Base-by-base conservation (phyloP, 805 yeast species). In the Saccharomycopsis schoenii region DNA sequence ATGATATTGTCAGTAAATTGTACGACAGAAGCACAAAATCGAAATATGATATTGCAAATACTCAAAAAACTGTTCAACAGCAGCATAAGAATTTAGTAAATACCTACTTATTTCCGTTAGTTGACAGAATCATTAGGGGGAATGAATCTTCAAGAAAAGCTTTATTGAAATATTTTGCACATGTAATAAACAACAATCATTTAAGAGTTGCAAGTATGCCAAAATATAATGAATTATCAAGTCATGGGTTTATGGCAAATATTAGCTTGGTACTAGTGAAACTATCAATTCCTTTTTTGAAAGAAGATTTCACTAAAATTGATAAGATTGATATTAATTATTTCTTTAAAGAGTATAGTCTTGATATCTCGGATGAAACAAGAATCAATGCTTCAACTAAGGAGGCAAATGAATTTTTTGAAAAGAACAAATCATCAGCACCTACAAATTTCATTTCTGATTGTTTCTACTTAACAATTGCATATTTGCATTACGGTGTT, bases 201-300 rank as follows among this genome's bases (percentile, higher is more conserved):
- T 79, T 89, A 66, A 83, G 98, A 73, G 81, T 89, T 67, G 97
- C 97, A 58, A 84, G 86, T 65, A 96, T 89, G 70, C 86, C 92
- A 2, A 84, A 86, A 67, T 80, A 82, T 12, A 75, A 77, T 15
- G 80, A 83, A 61, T 74, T 88, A 58, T 84, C 96, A 0, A 78
- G 89, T 8, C 90, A 93, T 74, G 90, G 90, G 1, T 80, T 94
- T 64, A 87, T 91, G 88, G 76, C 85, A 59, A 93, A 93, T 72
- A 78, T 90, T 17, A 77, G 91, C 0, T 69, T 83, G 63, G 76
- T 92, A 0, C 73, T 91, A 63, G 79, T 87, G 62, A 83, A 81
- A 67, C 80, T 94, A 62, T 85, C 96, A 41, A 82, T 84, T 69
- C 99, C 99, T 37, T 93, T 94, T 68, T 77, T 89, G 63, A 93